Evolutionary conservation across 2,329 filamentous ascomycete genomes (phyloP), one percentile per base, ranked within the genome.

Genomic region (Teratosphaeria pseudoeucalypti): DNA sequence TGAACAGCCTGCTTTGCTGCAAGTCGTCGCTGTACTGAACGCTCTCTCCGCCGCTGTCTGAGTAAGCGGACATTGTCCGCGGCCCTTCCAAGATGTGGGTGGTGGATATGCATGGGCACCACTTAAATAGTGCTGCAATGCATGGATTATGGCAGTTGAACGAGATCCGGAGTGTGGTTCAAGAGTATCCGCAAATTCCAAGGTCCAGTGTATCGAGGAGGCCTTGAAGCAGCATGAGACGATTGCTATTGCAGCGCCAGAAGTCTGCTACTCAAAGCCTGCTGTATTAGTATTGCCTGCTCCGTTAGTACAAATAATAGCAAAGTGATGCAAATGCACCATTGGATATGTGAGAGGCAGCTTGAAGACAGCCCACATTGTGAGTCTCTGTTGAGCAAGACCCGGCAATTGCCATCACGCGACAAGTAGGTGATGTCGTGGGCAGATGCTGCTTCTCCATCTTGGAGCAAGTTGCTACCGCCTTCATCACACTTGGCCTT

Each of bases 401-500:
- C 19, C 43, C 43, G n/a, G 43, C 43, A 49, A n/a, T 16, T 23
- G 43, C 43, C n/a, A 49, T 49, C 43, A 49, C 32, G 26, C 34
- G 32, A 56, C 54, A 27, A 39, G 19, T 19, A 37, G 54, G 19
- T 19, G 54, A 26, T 56, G 29, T 34, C 32, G 54, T 32, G 19
- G 54, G 43, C 47, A 23, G n/a, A 49, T 34, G 56, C 12, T 23
- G 34, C 56, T 58, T 58, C 56, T 58, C 56, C 56, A 58, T 58
- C 6, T 53, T 54, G 34, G 19, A 23, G 2, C 1, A n/a, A 19
- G 19, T 34, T 39, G 58, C 55, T 57, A 49, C 56, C 57, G 56
- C 58, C 49, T 57, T 14, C 9, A 47, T 27, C 34, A 23, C 16
- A 27, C 19, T 7, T 23, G 6, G 39, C 12, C 27, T 34, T 34